A percentile compares a stretch with the other conserved stretches of the same genome.
Conservation (phyloP, 768 basidiomycete genomes). For the Tylopilus rubrobrunneus region DNA sequence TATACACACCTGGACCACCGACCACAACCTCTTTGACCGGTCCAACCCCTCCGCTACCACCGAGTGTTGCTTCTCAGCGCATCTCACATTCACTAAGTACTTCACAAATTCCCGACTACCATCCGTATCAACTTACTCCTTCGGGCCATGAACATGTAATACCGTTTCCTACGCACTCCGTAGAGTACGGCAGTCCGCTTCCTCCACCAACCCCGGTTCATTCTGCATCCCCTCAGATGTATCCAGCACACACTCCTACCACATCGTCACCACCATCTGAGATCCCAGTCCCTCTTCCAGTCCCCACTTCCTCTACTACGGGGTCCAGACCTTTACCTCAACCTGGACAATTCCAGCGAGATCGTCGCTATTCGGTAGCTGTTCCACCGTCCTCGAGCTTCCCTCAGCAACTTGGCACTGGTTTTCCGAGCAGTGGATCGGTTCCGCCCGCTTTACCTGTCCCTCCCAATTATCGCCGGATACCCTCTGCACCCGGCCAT, state of each 20-base stretch:
- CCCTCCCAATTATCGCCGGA: conserved; percentile 34
- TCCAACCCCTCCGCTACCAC: conserved; percentile 6
- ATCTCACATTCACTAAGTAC: conserved; percentile 28
- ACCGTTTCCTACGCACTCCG: conserved; percentile 25
- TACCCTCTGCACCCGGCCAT: conserved; percentile 24
- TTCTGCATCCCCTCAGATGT: conserved; percentile 25
- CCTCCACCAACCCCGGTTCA: conserved; percentile 22
- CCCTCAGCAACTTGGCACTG: conserved; percentile 22
- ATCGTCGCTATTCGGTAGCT: conserved; percentile 29
- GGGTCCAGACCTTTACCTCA: conserved; percentile 32
- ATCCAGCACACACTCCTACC: conserved; percentile 15
- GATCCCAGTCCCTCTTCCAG: conserved; percentile 1
- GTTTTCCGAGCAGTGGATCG: conserved; percentile 16
- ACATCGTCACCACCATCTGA: conserved; percentile 28
- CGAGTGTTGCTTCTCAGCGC: conserved; percentile 13
- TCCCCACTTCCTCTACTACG: neutral
- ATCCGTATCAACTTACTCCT: conserved; percentile 19
- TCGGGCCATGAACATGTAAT: conserved; percentile 18
- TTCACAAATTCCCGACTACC: conserved; percentile 26
- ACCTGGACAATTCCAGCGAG: conserved; percentile 29
- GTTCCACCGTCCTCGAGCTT: conserved; percentile 30
- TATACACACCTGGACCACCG: conserved; percentile 9
- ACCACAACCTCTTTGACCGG: conserved; percentile 5
- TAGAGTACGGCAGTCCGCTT: conserved; percentile 18
- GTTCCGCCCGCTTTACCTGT: conserved; percentile 17